A percentile compares a stretch with the other conserved stretches of the same genome.
These are phyloP conservation scores for Auriscalpium orientale DNA, from an alignment of 768 basidiomycete species.

Conservation along the genomic window DNA sequence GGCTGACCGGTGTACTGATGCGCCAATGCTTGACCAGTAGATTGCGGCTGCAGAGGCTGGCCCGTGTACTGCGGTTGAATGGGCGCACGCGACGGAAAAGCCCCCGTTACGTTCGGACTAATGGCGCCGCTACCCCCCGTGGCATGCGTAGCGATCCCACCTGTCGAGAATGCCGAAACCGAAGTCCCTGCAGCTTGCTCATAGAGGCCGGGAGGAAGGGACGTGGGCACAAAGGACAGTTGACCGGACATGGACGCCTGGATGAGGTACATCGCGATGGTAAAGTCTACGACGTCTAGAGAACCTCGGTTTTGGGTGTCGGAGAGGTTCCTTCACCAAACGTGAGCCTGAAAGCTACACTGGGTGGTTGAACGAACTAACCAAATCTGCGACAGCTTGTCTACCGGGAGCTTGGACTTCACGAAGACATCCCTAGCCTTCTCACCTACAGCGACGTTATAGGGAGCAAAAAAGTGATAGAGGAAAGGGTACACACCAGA, in stretches of 20 bases:
- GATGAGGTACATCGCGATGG: conserved; percentile 93
- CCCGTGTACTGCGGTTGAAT: conserved; percentile 63
- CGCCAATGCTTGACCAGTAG: conserved; percentile 30
- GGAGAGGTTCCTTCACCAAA: conserved; percentile 68
- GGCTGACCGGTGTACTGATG: conserved; percentile 63
- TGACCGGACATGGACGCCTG: conserved; percentile 84
- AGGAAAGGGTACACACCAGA: conserved; percentile 43
- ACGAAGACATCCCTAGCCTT: conserved; percentile 88
- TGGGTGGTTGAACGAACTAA: conserved; percentile 24
- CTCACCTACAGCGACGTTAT: conserved; percentile 43
- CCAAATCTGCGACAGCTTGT: conserved; percentile 92
- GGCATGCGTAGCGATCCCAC: conserved; percentile 38
- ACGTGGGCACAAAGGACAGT: conserved; percentile 59
- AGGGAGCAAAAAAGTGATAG: neutral
- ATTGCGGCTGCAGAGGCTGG: conserved; percentile 25
- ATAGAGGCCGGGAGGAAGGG: conserved; percentile 77
- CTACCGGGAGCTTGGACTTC: conserved; percentile 81
- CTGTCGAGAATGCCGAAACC: conserved; percentile 28
- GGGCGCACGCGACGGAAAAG: conserved; percentile 27
- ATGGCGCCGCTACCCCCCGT: conserved; percentile 54
- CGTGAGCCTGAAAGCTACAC: neutral
- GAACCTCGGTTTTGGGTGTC: conserved; percentile 89
- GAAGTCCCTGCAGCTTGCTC: conserved; percentile 55
- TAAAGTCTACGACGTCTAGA: conserved; percentile 87
- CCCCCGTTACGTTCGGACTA: conserved; percentile 43